Conservation (phyloP, 371 early-diverging fungal genomes). For the Mortierella sp. region DNA sequence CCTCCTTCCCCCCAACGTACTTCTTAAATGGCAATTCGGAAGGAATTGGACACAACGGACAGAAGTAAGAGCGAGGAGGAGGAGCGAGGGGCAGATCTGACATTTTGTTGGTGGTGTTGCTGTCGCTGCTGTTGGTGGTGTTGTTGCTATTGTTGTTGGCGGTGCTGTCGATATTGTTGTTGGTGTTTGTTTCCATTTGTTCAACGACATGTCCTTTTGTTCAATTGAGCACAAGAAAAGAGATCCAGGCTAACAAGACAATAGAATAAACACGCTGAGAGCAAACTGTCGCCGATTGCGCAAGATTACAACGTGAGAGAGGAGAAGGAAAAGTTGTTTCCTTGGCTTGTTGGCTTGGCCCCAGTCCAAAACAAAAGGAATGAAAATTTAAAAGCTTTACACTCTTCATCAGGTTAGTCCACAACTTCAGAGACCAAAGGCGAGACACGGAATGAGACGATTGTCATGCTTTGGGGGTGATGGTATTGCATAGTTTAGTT, state of each 20-base stretch:
- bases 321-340: neutral
- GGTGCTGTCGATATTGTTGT: too few species aligned
- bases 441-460: neutral
- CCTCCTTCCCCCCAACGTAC: too few species aligned
- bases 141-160: neutral
- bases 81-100: neutral
- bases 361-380: neutral
- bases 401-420: constrained; percentile 4
- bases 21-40: neutral
- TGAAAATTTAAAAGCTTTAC: too few species aligned
- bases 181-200: neutral
- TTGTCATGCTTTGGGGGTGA: neutral
- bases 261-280: neutral
- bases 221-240: neutral
- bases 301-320: neutral
- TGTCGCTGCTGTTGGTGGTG: too few species aligned
- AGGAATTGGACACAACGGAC: neutral
- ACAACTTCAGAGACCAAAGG: neutral
- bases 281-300: constrained; percentile 4
- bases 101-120: neutral
- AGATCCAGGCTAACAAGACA: neutral
- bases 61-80: neutral
- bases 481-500: neutral
- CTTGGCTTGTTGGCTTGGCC: neutral
- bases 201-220: neutral